These are phyloP conservation scores for Endotrypanum monterogeii DNA, from an alignment of 208 protist genomes.

Conservation along the genomic window DNA sequence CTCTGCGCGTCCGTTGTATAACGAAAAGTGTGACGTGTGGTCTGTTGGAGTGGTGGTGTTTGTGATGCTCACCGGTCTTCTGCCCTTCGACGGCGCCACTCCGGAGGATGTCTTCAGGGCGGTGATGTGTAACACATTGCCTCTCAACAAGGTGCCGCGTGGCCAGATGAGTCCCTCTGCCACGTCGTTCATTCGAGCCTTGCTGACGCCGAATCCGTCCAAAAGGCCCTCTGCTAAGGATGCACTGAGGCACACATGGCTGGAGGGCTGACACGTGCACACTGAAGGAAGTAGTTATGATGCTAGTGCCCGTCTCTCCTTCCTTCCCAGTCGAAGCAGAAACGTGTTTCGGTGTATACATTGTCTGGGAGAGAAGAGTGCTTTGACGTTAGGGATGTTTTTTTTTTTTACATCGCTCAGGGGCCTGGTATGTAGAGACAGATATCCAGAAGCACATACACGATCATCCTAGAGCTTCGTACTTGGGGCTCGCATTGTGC, in stretches of 20 bases:
- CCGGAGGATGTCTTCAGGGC: constrained; percentile 62
- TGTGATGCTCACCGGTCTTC: constrained; percentile 75
- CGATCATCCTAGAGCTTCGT: too few relatives aligned
- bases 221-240: constrained; percentile 63
- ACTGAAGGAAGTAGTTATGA: background rate
- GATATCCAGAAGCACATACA: too few relatives aligned
- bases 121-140: constrained; percentile 57
- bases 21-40: constrained; percentile 92
- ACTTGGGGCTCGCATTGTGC: too few relatives aligned
- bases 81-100: constrained; percentile 80
- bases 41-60: constrained; percentile 86
- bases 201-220: constrained; percentile 59
- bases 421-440: too few relatives aligned
- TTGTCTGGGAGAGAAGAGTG: too few relatives aligned
- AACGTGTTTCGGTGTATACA: too few relatives aligned
- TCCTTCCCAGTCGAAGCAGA: background rate
- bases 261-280: constrained; percentile 13
- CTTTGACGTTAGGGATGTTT: too few relatives aligned
- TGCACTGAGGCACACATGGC: constrained; percentile 70
- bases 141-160: constrained; percentile 41
- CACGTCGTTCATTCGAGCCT: constrained; percentile 54
- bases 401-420: too few relatives aligned
- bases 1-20: constrained; percentile 58
- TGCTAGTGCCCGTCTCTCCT: too few relatives aligned
- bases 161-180: constrained; percentile 40